Base-by-base conservation (phyloP, 1,139 yeast species). In the Diutina catenulata region DNA sequence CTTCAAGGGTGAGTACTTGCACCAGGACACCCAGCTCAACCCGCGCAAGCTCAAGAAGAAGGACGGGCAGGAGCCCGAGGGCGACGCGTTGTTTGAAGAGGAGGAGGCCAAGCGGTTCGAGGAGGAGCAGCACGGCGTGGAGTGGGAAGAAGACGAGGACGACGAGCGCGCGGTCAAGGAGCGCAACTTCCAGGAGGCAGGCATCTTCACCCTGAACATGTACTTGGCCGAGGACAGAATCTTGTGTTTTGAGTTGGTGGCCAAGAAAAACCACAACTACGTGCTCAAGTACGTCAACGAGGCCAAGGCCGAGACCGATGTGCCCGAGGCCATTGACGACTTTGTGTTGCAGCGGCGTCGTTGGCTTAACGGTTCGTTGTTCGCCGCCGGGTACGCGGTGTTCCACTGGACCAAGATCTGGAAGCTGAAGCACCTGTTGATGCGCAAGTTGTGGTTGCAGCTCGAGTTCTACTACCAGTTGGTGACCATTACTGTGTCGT, bases 211-310 rank as follows among this genome's bases (percentile, higher is more conserved):
- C 23, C 77, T 86, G 15, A 82, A 82, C 57, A 79, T 82, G 93
- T 82, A 81, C 55, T 68, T 82, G 42, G 94, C 94, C 6, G 94
- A 82, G 56, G 94, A 82, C 56, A 70, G 94, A 52, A 81, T 82
- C 42, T 62, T 82, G 48, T 82, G 93, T 63, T 82, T 79, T 57
- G 93, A 82, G 55, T 66, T 82, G 40, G 84, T 82, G 24, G 84
- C 91, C n/a, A 82, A 82, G 48, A 60, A 64, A 38, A 59, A 67
- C 33, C 66, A 72, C 43, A 62, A 70, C 41, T 82, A 86, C 71
- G 61, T 78, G 15, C 66, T 82, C 45, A 67, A 80, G 44, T 82
- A 80, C 49, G 91, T 82, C 40, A 79, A 76, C 49, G 71, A 76
- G 33, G 91, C 93, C 15, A 72, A 72, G 44, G 94, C 93, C 0